Evolutionary conservation across 441 rosid genomes (phyloP), one percentile per base, ranked within the genome.

Genomic region (Syzygium malaccense): DNA sequence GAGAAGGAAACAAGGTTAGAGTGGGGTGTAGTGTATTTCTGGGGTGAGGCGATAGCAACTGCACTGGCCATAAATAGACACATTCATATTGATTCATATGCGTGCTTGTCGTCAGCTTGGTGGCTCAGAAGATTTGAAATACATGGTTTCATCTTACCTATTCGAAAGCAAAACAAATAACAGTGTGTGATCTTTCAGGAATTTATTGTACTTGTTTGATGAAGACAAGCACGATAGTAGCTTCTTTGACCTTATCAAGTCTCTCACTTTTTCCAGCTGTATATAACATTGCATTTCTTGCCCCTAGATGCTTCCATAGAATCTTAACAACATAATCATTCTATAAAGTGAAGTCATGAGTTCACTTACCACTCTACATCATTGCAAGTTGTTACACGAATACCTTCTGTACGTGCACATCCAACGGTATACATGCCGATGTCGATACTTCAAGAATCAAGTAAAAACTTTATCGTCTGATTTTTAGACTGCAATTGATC

Each of bases 11-110:
- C 83, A 23, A 75, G 53, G 83, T 41, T 75, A 75, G 83, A 23
- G 83, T 23, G 83, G 83, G 23, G n/a, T 13, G 83, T 13, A 75
- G 83, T 75, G 83, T 23, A 13, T 23, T 41, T 75, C 84, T 45
- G 49, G 14, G 84, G 89, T 66, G 51, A 78, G 87, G 37, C 85
- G 92, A 91, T 58, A 89, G 92, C 88, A 68, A 88, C 89, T 45
- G 28, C 49, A 66, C 58, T 54, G 88, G 88, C 55, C 78, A 75
- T 19, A 12, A 60, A 53, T 71, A 51, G 51, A 85, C 55, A 85
- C 8, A 86, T 75, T 41, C 83, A 2, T 75, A 2, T 75, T 14
- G 51, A 41, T 75, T 41, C 83, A n/a, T 41, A 75, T 75, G 83
- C 9, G n/a, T 45, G 6, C 83, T 75, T 23, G 83, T 75, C 53